Percentiles rank a stretch among this genome's conserved stretches.
These are phyloP conservation scores for Teunomyces gatunensis DNA, from an alignment of 805 yeast species.

Conservation along the genomic window DNA sequence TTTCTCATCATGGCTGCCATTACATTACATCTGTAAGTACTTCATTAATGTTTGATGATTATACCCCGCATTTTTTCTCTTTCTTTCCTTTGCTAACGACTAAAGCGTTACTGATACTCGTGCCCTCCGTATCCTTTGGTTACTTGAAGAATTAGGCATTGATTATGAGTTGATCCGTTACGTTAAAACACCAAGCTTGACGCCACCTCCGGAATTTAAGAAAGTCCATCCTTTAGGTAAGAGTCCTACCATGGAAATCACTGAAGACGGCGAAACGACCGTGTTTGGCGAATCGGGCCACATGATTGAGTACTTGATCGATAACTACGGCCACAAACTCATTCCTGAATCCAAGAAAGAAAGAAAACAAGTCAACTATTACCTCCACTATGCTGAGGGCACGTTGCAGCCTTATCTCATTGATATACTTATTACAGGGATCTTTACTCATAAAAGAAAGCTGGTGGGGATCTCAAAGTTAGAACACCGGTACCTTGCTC, in stretches of 20 bases:
- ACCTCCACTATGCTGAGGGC: slow-evolving; percentile 25
- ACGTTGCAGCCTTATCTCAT: slow-evolving; percentile 23
- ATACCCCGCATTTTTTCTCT: no score
- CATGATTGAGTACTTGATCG: slow-evolving; percentile 51
- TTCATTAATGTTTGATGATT: background rate
- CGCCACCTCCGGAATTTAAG: slow-evolving; percentile 33
- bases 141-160: slow-evolving; percentile 33
- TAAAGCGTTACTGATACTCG: slow-evolving; percentile 32
- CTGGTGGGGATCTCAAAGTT: slow-evolving; percentile 26
- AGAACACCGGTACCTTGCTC: slow-evolving; percentile 21
- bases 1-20: background rate
- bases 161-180: slow-evolving; percentile 34
- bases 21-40: background rate
- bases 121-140: slow-evolving; percentile 37
- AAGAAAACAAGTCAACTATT: slow-evolving; percentile 29
- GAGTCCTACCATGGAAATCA: slow-evolving; percentile 32
- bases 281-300: slow-evolving; percentile 57
- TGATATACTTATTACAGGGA: slow-evolving; percentile 21
- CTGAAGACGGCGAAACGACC: slow-evolving; percentile 14
- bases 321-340: slow-evolving; percentile 42
- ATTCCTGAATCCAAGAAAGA: slow-evolving; percentile 38
- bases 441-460: slow-evolving; percentile 30
- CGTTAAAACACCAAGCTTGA: slow-evolving; percentile 17
- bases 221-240: slow-evolving; percentile 38
- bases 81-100: slow-evolving; percentile 5